Base-by-base conservation (phyloP, 176 grass and related monocot genomes). In the Cenchrus fungigraminus region DNA sequence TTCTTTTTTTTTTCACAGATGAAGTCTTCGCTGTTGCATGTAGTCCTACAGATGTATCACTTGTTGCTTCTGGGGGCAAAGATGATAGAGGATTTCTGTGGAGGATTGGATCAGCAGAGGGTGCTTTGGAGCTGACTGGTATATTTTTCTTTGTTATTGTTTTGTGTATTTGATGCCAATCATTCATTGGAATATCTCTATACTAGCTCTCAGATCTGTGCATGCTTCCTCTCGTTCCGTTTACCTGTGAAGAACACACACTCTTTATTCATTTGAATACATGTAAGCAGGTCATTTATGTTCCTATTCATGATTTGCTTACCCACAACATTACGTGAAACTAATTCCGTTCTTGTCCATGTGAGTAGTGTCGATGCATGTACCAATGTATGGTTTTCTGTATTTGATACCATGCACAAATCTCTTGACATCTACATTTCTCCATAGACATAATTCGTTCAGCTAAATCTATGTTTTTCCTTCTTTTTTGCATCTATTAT, bases 71-170 rank as follows among this genome's bases (percentile, higher is more conserved):
- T 58, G 93, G 97, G 67, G 93, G 91, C 32, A 94, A 89, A 89
- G 93, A 98, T 79, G 97, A 98, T 79, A 98, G 75, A 87, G 97
- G 87, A 69, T 98, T 92, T 73, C 54, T 98, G 65, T 98, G 93
- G 97, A 95, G 87, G 73, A 98, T 95, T 89, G 91, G 93, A 80
- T 88, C 83, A 74, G 11, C 66, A 83, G 91, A 92, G 65, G 52
- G 63, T 57, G 65, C 51, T 49, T 14, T 94, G 67, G 97, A 98
- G 90, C 90, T 98, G 68, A 45, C 74, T 57, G 89, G 89, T 87
- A 90, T 28, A 22, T 1, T 78, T 77, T 43, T 2, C 5, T 72
- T 63, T 47, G 28, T 50, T 82, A 11, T 12, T n/a, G 15, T 45
- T 19, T 78, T 73, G 29, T 43, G 20, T 67, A 5, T 44, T 68